A percentile compares a stretch with the other conserved stretches of the same genome.
phyloP scores from a whole-genome alignment of 352 stramenopile genomes.

The Achlya hypogyna region DNA sequence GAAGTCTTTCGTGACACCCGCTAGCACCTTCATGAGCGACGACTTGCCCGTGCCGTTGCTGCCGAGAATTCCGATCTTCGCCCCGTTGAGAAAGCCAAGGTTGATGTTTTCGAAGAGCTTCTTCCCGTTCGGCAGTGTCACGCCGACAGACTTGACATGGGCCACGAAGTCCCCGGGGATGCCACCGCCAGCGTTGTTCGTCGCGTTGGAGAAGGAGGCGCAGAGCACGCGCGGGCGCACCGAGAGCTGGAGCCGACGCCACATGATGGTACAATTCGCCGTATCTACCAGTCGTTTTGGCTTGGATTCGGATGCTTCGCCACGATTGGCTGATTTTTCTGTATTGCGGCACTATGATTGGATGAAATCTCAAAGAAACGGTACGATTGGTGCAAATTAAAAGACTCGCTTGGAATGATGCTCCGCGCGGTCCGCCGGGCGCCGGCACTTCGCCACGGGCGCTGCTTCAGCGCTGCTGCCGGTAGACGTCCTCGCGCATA shows the following conservation, averaged over 20 bases:
- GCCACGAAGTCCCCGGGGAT: constrained; percentile 78
- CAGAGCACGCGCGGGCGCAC: neutral
- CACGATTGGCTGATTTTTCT: neutral
- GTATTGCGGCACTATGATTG: neutral
- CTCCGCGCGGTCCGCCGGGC: neutral
- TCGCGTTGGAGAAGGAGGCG: constrained; percentile 3
- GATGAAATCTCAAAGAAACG: no score
- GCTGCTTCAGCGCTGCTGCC: neutral
- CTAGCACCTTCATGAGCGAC: constrained; percentile 95
- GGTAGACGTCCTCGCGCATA: neutral
- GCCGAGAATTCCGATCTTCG: constrained; percentile 93
- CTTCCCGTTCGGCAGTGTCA: constrained; percentile 72
- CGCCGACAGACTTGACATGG: constrained; percentile 58
- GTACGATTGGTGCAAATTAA: neutral
- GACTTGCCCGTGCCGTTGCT: constrained; percentile 94
- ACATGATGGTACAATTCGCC: neutral
- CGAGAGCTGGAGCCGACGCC: neutral
- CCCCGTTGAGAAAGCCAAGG: constrained; percentile 79
- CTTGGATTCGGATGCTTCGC: neutral
- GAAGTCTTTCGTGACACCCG: constrained; percentile 78
- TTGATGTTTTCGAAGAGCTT: constrained; percentile 78
- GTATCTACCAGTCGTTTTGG: neutral
- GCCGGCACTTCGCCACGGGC: neutral
- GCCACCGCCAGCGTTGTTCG: constrained; percentile 56
- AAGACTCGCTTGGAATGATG: neutral